A percentile compares a stretch with the other conserved stretches of the same genome.
Conservation (phyloP, 306 rosid species). For the Vigna trinervia region DNA sequence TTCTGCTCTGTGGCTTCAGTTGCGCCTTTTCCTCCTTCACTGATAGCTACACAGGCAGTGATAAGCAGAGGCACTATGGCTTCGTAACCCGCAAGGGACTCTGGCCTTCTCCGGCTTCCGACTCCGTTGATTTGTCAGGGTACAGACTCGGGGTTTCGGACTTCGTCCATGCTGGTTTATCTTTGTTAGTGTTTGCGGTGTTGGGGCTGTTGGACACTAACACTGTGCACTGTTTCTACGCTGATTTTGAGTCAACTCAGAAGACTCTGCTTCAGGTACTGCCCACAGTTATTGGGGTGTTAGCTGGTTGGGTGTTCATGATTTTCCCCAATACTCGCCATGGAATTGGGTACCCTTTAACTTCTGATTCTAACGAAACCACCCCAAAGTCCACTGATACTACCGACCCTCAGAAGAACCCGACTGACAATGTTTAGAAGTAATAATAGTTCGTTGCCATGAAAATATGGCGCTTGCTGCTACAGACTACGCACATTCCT, state of each 20-base stretch:
- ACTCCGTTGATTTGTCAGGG: conserved; percentile 45
- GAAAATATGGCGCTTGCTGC: too few relatives aligned
- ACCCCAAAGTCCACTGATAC: conserved; percentile 16
- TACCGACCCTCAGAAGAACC: background rate
- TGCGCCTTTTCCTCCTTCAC: conserved; percentile 76
- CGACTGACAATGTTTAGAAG: background rate
- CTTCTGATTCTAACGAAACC: conserved; percentile 18
- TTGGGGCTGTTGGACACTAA: conserved; percentile 68
- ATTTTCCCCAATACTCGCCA: conserved; percentile 74
- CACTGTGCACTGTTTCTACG: conserved; percentile 70
- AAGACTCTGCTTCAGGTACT: conserved; percentile 56
- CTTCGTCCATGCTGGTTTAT: conserved; percentile 68
- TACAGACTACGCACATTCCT: too few relatives aligned
- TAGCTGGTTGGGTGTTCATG: conserved; percentile 60
- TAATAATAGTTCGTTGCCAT: too few relatives aligned
- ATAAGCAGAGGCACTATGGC: conserved; percentile 60
- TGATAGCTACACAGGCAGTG: conserved; percentile 69
- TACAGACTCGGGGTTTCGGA: conserved; percentile 63
- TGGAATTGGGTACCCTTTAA: conserved; percentile 76
- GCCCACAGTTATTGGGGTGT: conserved; percentile 63
- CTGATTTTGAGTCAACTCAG: conserved; percentile 56
- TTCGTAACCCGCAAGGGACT: conserved; percentile 62
- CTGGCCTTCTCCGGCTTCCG: conserved; percentile 61
- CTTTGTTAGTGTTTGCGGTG: conserved; percentile 62
- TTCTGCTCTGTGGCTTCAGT: conserved; percentile 54